Base-by-base conservation (phyloP, 441 rosid genomes). In the Theobroma grandiflorum region DNA sequence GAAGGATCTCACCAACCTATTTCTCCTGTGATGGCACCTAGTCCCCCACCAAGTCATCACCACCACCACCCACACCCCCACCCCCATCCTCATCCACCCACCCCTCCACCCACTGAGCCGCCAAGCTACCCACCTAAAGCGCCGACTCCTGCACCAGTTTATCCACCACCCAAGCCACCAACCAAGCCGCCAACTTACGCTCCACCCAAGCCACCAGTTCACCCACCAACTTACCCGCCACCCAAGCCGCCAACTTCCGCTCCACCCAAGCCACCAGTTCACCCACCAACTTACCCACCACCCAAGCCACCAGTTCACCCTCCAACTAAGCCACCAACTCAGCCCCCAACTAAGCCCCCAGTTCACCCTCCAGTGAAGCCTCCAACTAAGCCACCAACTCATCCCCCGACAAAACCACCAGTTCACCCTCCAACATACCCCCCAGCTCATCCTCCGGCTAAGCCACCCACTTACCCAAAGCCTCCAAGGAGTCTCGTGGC, bases 401-500 rank as follows among this genome's bases (percentile, higher is more conserved):
- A 74, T 1, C 58, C 86, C 0, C 82, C 85, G 0, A 1, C 49
- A 0, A 73, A 74, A 6, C 68, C 78, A 37, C 80, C 85, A 4
- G n/a, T 66, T 3, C 50, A 50, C 22, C 76, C 85, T 3, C 87
- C 86, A 22, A 42, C 64, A 42, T 22, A 74, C 74, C 82, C 77
- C 3, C 86, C 82, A 8, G 33, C 59, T 18, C 73, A 35, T 31
- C 74, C 83, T n/a, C 80, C 82, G 6, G 58, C 81, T 37, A 55
- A 37, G 77, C 85, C 90, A 3, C 92, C 88, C 3, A 58, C 62
- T 45, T 38, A 26, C 65, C 90, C 79, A 1, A 57, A 9, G 40
- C 75, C 87, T 53, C 68, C 61, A 5, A 86, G 90, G 84, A 84
- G 82, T 68, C 81, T 90, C 63, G 88, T 93, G 5, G 89, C 91